phyloP scores from a whole-genome alignment of 179 eudicot species.

The Drosera spatulata region DNA sequence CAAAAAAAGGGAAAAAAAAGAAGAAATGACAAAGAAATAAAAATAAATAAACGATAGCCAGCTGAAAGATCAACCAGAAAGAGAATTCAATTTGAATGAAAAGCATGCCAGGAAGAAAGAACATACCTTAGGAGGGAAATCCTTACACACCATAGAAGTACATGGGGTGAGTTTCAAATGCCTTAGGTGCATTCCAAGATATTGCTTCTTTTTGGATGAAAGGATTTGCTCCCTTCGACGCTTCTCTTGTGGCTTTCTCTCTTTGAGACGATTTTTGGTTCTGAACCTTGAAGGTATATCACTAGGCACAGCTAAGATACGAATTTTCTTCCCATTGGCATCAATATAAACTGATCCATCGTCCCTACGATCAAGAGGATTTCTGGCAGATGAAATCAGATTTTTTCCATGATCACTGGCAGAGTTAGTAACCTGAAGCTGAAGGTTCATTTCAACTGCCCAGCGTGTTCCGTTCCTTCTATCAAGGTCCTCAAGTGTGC shows the following conservation, averaged over 20 bases:
- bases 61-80: too few relatives aligned
- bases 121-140: slow-evolving; percentile 16
- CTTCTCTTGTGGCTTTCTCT: slow-evolving; percentile 23
- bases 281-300: slow-evolving; percentile 19
- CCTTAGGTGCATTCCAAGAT: slow-evolving; percentile 33
- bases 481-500: slow-evolving; percentile 91
- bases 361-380: slow-evolving; percentile 21
- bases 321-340: slow-evolving; percentile 62
- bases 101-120: neutral
- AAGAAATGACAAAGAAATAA: too few relatives aligned
- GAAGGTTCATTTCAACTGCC: slow-evolving; percentile 36
- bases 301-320: slow-evolving; percentile 54
- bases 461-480: slow-evolving; percentile 75
- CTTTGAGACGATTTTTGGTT: slow-evolving; percentile 14
- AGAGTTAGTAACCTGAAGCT: slow-evolving; percentile 24
- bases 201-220: slow-evolving; percentile 29
- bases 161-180: slow-evolving; percentile 24
- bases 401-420: slow-evolving; percentile 19
- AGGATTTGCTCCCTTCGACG: slow-evolving; percentile 31
- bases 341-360: slow-evolving; percentile 75
- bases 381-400: slow-evolving; percentile 15
- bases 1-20: too few relatives aligned
- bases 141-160: slow-evolving; percentile 18
- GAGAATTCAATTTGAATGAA: too few relatives aligned
- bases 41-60: too few relatives aligned